Percentiles rank a stretch among this genome's conserved stretches.
phyloP scores from a whole-genome alignment of 192 early-diverging fungal species.

The Coemansia sp. region DNA sequence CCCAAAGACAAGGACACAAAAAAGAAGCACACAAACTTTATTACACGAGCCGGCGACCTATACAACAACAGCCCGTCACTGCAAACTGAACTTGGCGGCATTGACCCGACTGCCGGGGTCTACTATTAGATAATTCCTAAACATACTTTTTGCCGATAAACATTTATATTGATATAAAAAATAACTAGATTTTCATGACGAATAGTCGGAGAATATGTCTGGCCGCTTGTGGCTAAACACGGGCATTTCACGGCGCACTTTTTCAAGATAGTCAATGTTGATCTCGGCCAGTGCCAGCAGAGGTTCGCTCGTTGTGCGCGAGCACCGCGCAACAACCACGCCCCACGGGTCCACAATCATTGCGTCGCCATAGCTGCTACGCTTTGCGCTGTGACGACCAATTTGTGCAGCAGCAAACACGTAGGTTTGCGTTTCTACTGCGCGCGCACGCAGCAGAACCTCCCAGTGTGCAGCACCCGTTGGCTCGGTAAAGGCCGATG shows the following conservation, averaged over 20 bases:
- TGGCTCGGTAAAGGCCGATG: slow-evolving; percentile 77
- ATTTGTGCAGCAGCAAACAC: slow-evolving; percentile 80
- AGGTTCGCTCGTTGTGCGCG: slow-evolving; percentile 56
- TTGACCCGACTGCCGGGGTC: neutral
- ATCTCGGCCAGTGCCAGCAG: slow-evolving; percentile 65
- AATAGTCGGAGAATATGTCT: slow-evolving; percentile 56
- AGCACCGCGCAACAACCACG: slow-evolving; percentile 63
- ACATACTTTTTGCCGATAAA: neutral
- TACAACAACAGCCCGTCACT: neutral
- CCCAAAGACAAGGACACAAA: neutral
- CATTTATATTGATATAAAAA: neutral
- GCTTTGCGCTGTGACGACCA: slow-evolving; percentile 69
- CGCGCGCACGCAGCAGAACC: slow-evolving; percentile 72
- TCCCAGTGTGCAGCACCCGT: slow-evolving; percentile 89
- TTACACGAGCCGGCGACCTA: neutral
- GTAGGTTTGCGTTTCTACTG: slow-evolving; percentile 83
- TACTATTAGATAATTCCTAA: neutral
- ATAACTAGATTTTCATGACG: neutral
- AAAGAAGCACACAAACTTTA: neutral
- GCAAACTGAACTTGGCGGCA: neutral
- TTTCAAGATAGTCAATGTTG: slow-evolving; percentile 61
- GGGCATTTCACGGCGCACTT: slow-evolving; percentile 71
- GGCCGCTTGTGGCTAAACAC: slow-evolving; percentile 67
- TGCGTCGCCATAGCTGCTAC: slow-evolving; percentile 75
- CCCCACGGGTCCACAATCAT: slow-evolving; percentile 91